Base-by-base conservation (phyloP, 2,329 filamentous ascomycete species). In the Claviceps capensis region DNA sequence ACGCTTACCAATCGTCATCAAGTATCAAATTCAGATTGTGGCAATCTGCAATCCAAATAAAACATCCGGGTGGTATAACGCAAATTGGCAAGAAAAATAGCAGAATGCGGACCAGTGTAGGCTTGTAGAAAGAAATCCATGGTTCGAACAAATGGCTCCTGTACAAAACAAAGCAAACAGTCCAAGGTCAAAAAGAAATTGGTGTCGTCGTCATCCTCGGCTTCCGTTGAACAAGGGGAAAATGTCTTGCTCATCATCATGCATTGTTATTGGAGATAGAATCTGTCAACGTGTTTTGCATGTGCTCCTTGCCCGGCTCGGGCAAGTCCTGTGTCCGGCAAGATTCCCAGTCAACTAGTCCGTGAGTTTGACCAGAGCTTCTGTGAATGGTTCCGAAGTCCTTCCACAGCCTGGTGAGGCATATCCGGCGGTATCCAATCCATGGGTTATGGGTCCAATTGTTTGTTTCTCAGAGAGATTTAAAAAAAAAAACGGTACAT, bases 1-100 rank as follows among this genome's bases (percentile, higher is more conserved):
- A 54, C 53, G 53, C 45, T 54, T 54, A 54, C 53, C 53, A 46
- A n/a, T 48, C 53, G 48, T 53, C 53, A 34, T 53, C 53, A 34
- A n/a, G 26, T 19, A 13, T 38, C 23, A 47, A 26, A 3, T 14
- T 22, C 46, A 43, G 43, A 22, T 19, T 43, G 7, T 22, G 26
- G 48, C 19, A 7, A 50, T 36, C 44, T 48, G 48, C 26, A n/a
- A 19, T 47, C 40, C 49, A 23, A 43, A 19, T 16, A 13, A 4
- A 11, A 22, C 1, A 1, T 42, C 23, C 45, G 4, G 44, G n/a
- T 13, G 22, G 34, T n/a, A 34, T 22, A 30, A 52, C 19, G 34
- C 26, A 47, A 43, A 47, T 48, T 47, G 42, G 4, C 36, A 48
- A 30, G 36, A 3, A n/a, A n/a, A 50, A 14, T 16, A 48, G 43